Evolutionary conservation across 2,329 filamentous ascomycete genomes (phyloP).

Genomic region (Akanthomyces muscarius): DNA sequence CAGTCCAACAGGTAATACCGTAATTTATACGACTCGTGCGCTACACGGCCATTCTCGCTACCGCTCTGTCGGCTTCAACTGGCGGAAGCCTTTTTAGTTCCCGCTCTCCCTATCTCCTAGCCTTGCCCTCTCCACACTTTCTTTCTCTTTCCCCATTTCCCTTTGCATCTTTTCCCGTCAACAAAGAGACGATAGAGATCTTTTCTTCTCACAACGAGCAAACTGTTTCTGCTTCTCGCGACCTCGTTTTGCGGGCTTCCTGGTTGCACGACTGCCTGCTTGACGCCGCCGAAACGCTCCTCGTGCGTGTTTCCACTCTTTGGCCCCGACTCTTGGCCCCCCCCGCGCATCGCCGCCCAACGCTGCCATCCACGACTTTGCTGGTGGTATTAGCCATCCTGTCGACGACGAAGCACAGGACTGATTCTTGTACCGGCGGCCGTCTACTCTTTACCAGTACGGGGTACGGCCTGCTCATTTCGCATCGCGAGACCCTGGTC

Average conservation of each 20-base stretch:
- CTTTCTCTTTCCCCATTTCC: conserved; percentile 16
- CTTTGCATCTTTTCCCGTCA: conserved; percentile 3
- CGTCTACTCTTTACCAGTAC: too few relatives aligned
- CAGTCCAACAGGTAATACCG: not conserved
- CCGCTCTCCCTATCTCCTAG: conserved; percentile 7
- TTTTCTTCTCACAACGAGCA: not conserved
- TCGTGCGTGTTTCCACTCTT: conserved; percentile 9
- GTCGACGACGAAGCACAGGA: too few relatives aligned
- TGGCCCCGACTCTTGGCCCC: not conserved
- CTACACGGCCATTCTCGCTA: not conserved
- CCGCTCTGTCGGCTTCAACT: conserved; percentile 9
- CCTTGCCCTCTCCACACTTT: conserved; percentile 11
- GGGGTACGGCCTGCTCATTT: not conserved
- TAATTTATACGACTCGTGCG: not conserved
- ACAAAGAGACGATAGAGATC: not conserved
- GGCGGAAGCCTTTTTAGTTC: conserved; percentile 17
- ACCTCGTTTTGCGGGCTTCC: not conserved
- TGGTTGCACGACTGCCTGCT: not conserved
- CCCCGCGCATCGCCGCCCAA: not conserved
- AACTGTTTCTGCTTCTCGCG: not conserved
- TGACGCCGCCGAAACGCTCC: not conserved
- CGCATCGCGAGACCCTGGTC: not conserved
- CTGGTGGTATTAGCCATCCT: not conserved
- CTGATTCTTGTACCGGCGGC: too few relatives aligned
- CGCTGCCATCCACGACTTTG: not conserved